Conservation (phyloP, 2,329 filamentous ascomycete genomes). For the Catunica adiposa region DNA sequence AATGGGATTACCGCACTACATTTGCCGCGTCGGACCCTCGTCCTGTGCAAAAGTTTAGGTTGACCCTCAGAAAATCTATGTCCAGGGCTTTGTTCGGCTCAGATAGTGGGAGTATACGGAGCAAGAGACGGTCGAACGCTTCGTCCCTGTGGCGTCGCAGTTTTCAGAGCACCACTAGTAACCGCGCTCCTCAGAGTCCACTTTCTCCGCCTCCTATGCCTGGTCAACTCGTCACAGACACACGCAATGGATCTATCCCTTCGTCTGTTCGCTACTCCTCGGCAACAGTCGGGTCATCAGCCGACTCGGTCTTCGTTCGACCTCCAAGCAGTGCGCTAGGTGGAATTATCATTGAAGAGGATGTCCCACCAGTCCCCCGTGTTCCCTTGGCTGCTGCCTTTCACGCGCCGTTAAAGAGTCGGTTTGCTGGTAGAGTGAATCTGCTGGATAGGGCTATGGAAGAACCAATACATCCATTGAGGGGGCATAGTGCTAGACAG, state of each 20-base stretch:
- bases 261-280: too few species aligned
- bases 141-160: constrained; percentile 6
- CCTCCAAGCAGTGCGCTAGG: constrained; percentile 4
- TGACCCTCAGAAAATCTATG: too few species aligned
- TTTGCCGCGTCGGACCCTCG: constrained; percentile 4
- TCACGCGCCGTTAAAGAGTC: constrained; percentile 7
- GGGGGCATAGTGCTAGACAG: not conserved
- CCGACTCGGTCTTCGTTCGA: constrained; percentile 6
- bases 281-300: not conserved
- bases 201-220: constrained; percentile 6
- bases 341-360: not conserved
- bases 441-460: constrained; percentile 6
- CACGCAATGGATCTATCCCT: not conserved
- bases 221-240: not conserved
- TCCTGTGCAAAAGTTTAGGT: not conserved
- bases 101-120: not conserved
- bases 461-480: constrained; percentile 2
- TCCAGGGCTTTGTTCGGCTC: too few species aligned
- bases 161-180: not conserved
- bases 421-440: constrained; percentile 9
- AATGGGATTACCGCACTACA: constrained; percentile 11
- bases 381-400: not conserved
- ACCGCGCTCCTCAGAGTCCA: not conserved
- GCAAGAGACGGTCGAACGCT: not conserved
- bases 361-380: not conserved